Conservation (phyloP, 352 stramenopile species). For the Phytopythium mirpurense region DNA sequence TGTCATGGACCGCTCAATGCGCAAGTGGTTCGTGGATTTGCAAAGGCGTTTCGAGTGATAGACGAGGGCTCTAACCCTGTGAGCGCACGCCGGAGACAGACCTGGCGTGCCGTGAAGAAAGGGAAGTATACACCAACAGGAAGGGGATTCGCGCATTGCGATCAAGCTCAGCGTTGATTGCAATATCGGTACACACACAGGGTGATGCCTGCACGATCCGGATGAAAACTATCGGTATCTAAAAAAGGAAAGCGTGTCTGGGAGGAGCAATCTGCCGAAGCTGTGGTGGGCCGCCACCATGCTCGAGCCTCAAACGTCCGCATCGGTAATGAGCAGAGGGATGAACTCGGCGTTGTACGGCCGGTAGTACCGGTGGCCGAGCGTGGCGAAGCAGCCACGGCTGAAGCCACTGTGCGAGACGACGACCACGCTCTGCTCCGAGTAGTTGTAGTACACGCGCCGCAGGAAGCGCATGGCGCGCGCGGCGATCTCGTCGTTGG, state of each 20-base stretch:
- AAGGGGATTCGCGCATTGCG: not conserved
- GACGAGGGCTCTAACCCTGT: not conserved
- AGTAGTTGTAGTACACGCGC: conserved; percentile 29
- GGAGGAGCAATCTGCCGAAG: too few relatives aligned
- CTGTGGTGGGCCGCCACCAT: too few relatives aligned
- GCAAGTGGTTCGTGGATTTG: conserved; percentile 35
- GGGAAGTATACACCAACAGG: not conserved
- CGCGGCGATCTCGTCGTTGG: conserved; percentile 45
- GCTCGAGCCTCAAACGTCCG: not conserved
- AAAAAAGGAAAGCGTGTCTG: not conserved
- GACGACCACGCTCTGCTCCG: conserved; percentile 38
- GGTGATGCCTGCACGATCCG: too few relatives aligned
- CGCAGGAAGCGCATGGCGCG: conserved; percentile 45
- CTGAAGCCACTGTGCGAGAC: conserved; percentile 70
- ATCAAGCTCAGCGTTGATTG: not conserved
- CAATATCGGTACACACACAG: too few relatives aligned
- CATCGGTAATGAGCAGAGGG: conserved; percentile 35
- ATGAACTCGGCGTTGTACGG: conserved; percentile 65
- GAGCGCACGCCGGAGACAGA: not conserved
- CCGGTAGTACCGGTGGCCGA: conserved; percentile 61
- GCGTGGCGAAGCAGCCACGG: conserved; percentile 47
- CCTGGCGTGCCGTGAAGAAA: too few relatives aligned
- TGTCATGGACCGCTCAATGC: conserved; percentile 47
- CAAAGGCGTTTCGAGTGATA: conserved; percentile 25
- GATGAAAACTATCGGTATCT: not conserved